Evolutionary conservation across 768 basidiomycete species (phyloP), one percentile per base, ranked within the genome.

Genomic region (Hydnum rufescens): DNA sequence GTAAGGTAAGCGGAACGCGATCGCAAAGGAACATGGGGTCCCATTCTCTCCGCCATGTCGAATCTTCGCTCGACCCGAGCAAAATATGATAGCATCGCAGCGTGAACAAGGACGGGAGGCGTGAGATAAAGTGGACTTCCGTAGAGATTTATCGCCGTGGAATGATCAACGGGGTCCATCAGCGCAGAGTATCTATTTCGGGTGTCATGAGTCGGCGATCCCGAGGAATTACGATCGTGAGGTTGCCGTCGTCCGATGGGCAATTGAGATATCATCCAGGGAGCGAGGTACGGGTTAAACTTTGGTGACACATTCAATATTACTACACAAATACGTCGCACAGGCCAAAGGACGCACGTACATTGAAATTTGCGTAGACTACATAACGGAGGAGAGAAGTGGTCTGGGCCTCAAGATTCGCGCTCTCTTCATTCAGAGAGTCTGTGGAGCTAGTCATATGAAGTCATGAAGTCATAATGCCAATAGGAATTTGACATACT

Each of bases 51-150:
- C 44, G 49, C 49, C 28, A 6, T 16, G 32, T 50, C 16, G 49
- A 31, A 32, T 34, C 28, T 50, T 25, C 54, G 46, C 39, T 56
- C 54, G 36, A 56, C 46, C 22, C 55, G 46, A n/a, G 54, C 28
- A 32, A 56, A 55, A 49, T 56, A 56, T 31, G 52, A 46, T 4
- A 56, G 54, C 2, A 47, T 8, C n/a, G 55, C 55, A 30, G 55
- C 56, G 28, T 56, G 55, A 25, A 26, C 26, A 22, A 56, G 36
- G 4, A 51, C 36, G 0, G 55, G 55, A 13, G 55, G 54, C 39
- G 48, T 39, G 22, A 56, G 18, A 4, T n/a, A 31, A 3, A 56
- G 23, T 0, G 54, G 55, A 25, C 26, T 29, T n/a, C 55, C 55
- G 44, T 56, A 56, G 8, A 44, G 26, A 18, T 54, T 26, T 0